These are phyloP conservation scores for Sphaerosporella brunnea DNA, from an alignment of 495 filamentous ascomycete genomes.

Conservation along the genomic window DNA sequence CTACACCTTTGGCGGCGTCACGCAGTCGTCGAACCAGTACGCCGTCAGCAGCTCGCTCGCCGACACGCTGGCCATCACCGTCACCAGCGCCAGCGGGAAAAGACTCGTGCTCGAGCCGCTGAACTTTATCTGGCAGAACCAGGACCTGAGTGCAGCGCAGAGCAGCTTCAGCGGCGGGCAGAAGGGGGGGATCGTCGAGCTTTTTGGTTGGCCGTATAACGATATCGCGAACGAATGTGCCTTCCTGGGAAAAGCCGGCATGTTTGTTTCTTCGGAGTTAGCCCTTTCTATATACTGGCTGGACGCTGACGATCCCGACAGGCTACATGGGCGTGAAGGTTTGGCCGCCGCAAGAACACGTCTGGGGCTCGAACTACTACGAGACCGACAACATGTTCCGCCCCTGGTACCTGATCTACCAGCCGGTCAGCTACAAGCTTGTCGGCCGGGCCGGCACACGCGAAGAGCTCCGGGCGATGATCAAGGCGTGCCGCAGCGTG, in stretches of 20 bases:
- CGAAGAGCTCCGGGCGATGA: slow-evolving; percentile 24
- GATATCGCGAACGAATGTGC: slow-evolving; percentile 25
- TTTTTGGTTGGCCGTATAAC: slow-evolving; percentile 27
- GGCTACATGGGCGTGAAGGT: slow-evolving; percentile 28
- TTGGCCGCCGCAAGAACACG: slow-evolving; percentile 24
- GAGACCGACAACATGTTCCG: slow-evolving; percentile 21
- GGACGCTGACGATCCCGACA: too few species aligned
- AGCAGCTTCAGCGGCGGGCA: slow-evolving; percentile 21
- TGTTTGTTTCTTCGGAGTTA: too few species aligned
- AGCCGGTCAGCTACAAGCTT: slow-evolving; percentile 25
- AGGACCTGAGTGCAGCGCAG: slow-evolving; percentile 18
- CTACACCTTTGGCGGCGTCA: slow-evolving; percentile 22
- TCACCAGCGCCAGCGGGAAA: slow-evolving; percentile 17
- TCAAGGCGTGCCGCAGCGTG: slow-evolving; percentile 24
- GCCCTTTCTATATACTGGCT: too few species aligned
- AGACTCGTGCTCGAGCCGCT: slow-evolving; percentile 22
- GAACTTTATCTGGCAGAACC: slow-evolving; percentile 26
- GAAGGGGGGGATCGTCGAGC: slow-evolving; percentile 25
- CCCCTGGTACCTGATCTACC: slow-evolving; percentile 25
- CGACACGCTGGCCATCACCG: slow-evolving; percentile 13
- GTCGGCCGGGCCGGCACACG: slow-evolving; percentile 25
- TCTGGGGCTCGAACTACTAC: slow-evolving; percentile 27
- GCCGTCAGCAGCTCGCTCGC: slow-evolving; percentile 15
- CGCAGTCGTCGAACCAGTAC: slow-evolving; percentile 15
- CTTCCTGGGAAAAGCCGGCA: slow-evolving; percentile 25